A percentile compares a stretch with the other conserved stretches of the same genome.
Conservation (phyloP, 176 grass and related monocot species). For the Triticum turgidum region DNA sequence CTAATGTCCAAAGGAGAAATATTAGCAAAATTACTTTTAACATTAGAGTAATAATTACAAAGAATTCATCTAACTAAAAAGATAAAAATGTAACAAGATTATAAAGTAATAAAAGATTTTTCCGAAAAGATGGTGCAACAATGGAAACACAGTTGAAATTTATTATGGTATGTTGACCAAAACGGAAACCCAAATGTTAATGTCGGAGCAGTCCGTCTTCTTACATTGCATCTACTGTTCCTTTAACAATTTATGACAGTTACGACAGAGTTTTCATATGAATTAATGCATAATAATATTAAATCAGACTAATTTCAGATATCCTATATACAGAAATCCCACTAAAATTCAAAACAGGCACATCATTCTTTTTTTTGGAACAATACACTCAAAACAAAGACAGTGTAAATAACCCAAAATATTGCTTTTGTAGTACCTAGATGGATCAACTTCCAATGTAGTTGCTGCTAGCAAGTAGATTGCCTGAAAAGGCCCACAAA, state of each 20-base stretch:
- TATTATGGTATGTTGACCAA: background rate
- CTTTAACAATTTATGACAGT: background rate
- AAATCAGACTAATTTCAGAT: slow-evolving; percentile 8
- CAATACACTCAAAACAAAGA: slow-evolving; percentile 3
- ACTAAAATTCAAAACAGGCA: background rate
- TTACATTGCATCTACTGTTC: background rate
- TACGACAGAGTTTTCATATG: background rate
- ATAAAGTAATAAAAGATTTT: background rate
- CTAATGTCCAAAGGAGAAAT: slow-evolving; percentile 43
- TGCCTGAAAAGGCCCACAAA: slow-evolving; percentile 43
- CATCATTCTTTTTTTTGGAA: background rate
- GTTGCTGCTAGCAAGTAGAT: slow-evolving; percentile 90
- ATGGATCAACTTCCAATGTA: slow-evolving; percentile 82
- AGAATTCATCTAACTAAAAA: background rate
- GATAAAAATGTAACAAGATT: background rate
- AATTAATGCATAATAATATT: background rate
- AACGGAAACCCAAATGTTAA: slow-evolving; percentile 1
- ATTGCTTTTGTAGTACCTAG: slow-evolving; percentile 52
- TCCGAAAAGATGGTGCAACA: background rate
- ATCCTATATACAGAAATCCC: background rate
- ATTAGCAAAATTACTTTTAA: background rate
- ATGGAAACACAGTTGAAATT: background rate
- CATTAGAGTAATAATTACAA: background rate
- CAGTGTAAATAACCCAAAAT: background rate
- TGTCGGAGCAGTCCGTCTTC: background rate